phyloP scores from a whole-genome alignment of 176 grass and related monocot species.

The Ensete glaucum region DNA sequence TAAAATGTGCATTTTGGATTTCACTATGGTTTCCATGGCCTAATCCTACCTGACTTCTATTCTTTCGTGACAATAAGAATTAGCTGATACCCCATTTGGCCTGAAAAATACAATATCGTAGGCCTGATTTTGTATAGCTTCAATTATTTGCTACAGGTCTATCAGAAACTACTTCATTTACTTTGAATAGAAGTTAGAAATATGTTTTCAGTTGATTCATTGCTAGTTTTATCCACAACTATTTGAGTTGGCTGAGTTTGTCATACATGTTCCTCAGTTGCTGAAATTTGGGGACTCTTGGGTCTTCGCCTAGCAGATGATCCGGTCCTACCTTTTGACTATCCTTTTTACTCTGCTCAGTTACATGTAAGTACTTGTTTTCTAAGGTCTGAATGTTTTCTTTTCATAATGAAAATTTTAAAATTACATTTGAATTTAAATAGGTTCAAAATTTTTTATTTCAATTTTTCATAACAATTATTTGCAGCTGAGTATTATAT shows the following conservation, averaged over 20 bases:
- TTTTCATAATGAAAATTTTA: background rate
- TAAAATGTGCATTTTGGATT: background rate
- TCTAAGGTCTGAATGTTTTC: background rate
- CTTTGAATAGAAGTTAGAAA: background rate
- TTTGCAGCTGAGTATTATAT: too few relatives aligned
- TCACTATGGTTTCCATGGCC: background rate
- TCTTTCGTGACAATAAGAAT: background rate
- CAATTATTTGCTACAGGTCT: background rate
- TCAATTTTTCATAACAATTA: too few relatives aligned
- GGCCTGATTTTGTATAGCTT: too few relatives aligned
- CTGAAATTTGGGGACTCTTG: slow-evolving; percentile 84
- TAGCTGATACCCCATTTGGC: background rate
- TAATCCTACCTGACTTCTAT: too few relatives aligned
- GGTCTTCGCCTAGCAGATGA: slow-evolving; percentile 81
- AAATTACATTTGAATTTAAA: too few relatives aligned
- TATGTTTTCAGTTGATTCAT: background rate
- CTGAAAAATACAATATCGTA: background rate
- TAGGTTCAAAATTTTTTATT: too few relatives aligned
- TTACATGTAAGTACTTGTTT: slow-evolving; percentile 45
- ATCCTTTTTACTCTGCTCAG: slow-evolving; percentile 52
- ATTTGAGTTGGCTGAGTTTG: background rate
- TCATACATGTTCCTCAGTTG: slow-evolving; percentile 45
- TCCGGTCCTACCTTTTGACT: slow-evolving; percentile 79
- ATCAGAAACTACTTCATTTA: background rate
- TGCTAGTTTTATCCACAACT: background rate